Evolutionary conservation across 73 alveolate species (phyloP).

Genomic region (Paramecium sonneborni): DNA sequence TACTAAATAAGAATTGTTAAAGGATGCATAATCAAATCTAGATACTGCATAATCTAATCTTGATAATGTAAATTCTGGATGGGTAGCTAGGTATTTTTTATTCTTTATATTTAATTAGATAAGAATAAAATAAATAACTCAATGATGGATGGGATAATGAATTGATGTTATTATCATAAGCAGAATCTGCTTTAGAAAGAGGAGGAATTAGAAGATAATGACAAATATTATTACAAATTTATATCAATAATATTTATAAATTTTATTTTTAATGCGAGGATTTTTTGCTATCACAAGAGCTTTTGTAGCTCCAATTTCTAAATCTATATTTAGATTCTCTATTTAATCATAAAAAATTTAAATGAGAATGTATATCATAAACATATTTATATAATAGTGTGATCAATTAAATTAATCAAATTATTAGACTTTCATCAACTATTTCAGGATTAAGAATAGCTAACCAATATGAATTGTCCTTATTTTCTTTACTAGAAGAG

Average conservation of each 20-base stretch:
- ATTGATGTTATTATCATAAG: not conserved
- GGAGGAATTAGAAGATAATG: constrained; percentile 43
- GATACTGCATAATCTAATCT: not conserved
- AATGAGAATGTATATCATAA: not conserved
- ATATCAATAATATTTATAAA: constrained; percentile 14
- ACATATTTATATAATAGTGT: not conserved
- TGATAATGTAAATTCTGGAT: constrained; percentile 28
- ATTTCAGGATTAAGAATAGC: constrained; percentile 38
- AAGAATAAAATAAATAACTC: not conserved
- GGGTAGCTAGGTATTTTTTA: not conserved
- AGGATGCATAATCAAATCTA: constrained; percentile 32
- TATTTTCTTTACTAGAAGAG: not conserved
- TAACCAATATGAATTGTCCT: not conserved
- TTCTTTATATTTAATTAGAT: not conserved
- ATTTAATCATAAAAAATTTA: not conserved
- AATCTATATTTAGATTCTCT: not conserved
- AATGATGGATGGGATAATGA: constrained; percentile 42
- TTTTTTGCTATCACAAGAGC: constrained; percentile 37
- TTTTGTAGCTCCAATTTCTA: not conserved
- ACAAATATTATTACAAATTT: not conserved
- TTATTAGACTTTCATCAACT: not conserved
- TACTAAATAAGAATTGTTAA: not conserved
- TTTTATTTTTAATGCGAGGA: constrained; percentile 29
- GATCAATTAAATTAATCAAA: not conserved
- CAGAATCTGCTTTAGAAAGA: constrained; percentile 26